These are phyloP conservation scores for Waltergamsia citrina DNA, from an alignment of 2,329 filamentous ascomycete genomes.

Conservation along the genomic window DNA sequence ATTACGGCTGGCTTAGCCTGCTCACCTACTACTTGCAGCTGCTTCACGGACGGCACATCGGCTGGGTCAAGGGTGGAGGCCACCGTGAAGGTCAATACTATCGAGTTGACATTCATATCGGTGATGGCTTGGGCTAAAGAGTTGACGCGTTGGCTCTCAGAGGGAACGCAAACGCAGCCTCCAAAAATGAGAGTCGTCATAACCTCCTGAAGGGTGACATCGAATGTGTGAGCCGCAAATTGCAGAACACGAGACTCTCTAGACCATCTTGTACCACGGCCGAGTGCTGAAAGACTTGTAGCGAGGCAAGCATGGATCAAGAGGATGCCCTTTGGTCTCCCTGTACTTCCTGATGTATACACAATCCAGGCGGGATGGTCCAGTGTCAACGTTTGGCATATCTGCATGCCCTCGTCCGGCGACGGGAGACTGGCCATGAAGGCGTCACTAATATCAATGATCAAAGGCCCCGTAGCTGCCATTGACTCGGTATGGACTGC, in stretches of 20 bases:
- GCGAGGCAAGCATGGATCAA: slow-evolving; percentile 3
- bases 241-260: slow-evolving; percentile 3
- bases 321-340: slow-evolving; percentile 3
- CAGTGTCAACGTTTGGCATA: slow-evolving; percentile 2
- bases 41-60: slow-evolving; percentile 7
- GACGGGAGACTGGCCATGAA: slow-evolving; percentile 1
- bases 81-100: slow-evolving; percentile 9
- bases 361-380: slow-evolving; percentile 4
- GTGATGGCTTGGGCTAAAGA: slow-evolving; percentile 1
- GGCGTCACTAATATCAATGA: slow-evolving; percentile 4
- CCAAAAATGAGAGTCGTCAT: slow-evolving; percentile 12
- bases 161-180: slow-evolving; percentile 23
- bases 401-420: background rate
- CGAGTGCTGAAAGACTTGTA: slow-evolving; percentile 4
- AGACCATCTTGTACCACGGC: slow-evolving; percentile 2
- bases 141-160: slow-evolving; percentile 19
- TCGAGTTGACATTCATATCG: slow-evolving; percentile 1
- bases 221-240: slow-evolving; percentile 2
- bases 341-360: slow-evolving; percentile 5
- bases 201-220: slow-evolving; percentile 5
- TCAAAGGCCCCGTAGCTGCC: background rate
- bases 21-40: slow-evolving; percentile 8
- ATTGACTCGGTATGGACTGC: slow-evolving; percentile 1
- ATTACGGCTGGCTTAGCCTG: slow-evolving; percentile 2
- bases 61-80: slow-evolving; percentile 8